These are phyloP conservation scores for Inga oerstediana DNA, from an alignment of 306 rosid genomes.

Conservation along the genomic window DNA sequence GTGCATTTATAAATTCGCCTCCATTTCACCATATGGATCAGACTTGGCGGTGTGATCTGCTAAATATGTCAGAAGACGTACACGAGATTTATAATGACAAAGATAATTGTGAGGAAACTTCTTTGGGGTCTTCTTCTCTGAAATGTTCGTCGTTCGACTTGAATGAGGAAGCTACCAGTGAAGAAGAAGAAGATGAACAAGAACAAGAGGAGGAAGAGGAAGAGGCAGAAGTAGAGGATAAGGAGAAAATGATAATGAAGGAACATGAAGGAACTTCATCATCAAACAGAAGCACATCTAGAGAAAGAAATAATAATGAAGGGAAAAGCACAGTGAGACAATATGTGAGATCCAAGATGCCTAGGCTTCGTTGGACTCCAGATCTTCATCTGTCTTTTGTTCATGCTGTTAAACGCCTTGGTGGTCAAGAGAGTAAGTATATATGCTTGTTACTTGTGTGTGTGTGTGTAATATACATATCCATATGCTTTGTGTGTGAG, in stretches of 20 bases:
- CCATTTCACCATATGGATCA: conserved; percentile 37
- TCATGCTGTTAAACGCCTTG: conserved; percentile 66
- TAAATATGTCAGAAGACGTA: conserved; percentile 45
- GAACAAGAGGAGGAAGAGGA: neutral
- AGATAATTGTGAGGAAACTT: conserved; percentile 39
- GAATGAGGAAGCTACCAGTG: conserved; percentile 65
- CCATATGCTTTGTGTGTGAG: neutral
- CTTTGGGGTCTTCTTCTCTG: conserved; percentile 47
- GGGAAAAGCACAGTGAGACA: conserved; percentile 48
- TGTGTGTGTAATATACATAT: neutral
- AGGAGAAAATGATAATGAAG: conserved; percentile 26
- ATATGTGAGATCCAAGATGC: conserved; percentile 67
- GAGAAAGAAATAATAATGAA: conserved; percentile 36
- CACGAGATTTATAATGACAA: conserved; percentile 27
- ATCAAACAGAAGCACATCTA: neutral
- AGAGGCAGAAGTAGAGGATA: conserved; percentile 16
- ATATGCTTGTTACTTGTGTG: neutral
- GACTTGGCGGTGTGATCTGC: conserved; percentile 23
- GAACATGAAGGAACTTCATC: conserved; percentile 19
- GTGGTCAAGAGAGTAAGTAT: conserved; percentile 74
- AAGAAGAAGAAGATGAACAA: neutral
- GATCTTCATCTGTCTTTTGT: conserved; percentile 71
- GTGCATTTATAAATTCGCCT: conserved; percentile 5
- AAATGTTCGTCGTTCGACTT: conserved; percentile 62
- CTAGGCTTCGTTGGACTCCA: conserved; percentile 77